Evolutionary conservation across 495 filamentous ascomycete species (phyloP).

Genomic region (Aspergillus affinis): DNA sequence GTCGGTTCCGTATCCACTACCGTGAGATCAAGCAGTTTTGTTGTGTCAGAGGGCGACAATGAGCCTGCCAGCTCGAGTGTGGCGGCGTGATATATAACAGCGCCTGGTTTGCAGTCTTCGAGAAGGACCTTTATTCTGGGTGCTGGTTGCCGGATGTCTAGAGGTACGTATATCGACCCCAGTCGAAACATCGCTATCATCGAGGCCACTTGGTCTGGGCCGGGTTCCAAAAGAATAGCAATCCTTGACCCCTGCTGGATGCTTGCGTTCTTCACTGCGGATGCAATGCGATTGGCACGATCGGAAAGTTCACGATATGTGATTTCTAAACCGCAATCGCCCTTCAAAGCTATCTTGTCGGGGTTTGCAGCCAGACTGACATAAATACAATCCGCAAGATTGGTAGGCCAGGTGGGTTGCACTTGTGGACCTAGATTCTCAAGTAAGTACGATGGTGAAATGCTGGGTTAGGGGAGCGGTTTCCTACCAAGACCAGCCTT

Average conservation of each 20-base stretch:
- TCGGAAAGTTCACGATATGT: neutral
- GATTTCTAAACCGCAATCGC: neutral
- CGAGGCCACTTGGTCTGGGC: slow-evolving; percentile 46
- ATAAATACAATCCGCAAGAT: neutral
- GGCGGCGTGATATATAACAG: neutral
- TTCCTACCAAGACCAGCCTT: neutral
- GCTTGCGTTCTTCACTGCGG: slow-evolving; percentile 28
- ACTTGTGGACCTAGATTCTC: neutral
- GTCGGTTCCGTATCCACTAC: neutral
- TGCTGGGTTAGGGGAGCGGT: neutral
- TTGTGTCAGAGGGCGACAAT: neutral
- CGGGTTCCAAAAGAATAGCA: slow-evolving; percentile 21
- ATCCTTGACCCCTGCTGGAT: neutral
- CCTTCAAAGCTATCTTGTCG: neutral
- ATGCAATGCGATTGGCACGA: slow-evolving; percentile 9
- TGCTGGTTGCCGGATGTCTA: slow-evolving; percentile 34
- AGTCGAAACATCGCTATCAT: slow-evolving; percentile 52
- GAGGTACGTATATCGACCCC: slow-evolving; percentile 52
- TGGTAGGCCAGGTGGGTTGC: neutral
- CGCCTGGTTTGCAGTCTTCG: slow-evolving; percentile 1
- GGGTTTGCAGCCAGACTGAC: neutral
- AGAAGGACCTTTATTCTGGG: neutral
- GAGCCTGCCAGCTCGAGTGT: neutral
- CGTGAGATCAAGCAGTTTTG: neutral
- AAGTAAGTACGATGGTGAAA: neutral